A percentile compares a stretch with the other conserved stretches of the same genome.
phyloP scores from a whole-genome alignment of 108 stramenopile genomes.

The Cylindrotheca closterium region DNA sequence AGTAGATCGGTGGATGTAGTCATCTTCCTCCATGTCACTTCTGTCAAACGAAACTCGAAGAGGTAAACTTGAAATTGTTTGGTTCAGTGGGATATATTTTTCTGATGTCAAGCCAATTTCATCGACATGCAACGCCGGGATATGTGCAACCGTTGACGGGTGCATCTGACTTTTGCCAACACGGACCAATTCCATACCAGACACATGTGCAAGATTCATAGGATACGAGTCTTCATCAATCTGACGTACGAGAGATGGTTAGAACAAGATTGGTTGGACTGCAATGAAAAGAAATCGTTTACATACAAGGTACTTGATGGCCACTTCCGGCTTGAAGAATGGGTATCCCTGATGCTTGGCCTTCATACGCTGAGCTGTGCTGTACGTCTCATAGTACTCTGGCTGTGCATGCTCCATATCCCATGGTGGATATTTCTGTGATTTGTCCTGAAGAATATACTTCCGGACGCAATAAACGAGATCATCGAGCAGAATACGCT shows the following conservation, averaged over 20 bases:
- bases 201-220: constrained; percentile 48
- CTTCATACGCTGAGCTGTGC: constrained; percentile 56
- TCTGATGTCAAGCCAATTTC: constrained; percentile 94
- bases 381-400: constrained; percentile 45
- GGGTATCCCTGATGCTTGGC: constrained; percentile 54
- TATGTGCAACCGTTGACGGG: constrained; percentile 64
- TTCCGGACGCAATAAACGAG: constrained; percentile 50
- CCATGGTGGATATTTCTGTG: constrained; percentile 61
- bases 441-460: constrained; percentile 25
- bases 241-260: background rate
- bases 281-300: too few species aligned
- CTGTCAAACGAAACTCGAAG: constrained; percentile 84
- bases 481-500: constrained; percentile 64
- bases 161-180: constrained; percentile 33
- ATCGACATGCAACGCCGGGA: constrained; percentile 86
- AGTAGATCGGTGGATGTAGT: constrained; percentile 17
- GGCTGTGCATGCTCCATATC: constrained; percentile 64
- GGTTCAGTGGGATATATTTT: constrained; percentile 91
- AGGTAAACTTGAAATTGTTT: constrained; percentile 82
- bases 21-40: constrained; percentile 46
- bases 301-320: constrained; percentile 55
- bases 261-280: too few species aligned
- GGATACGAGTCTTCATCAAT: constrained; percentile 73
- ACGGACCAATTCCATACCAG: constrained; percentile 61
- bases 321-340: constrained; percentile 87